phyloP scores from a whole-genome alignment of 495 filamentous ascomycete genomes.

The Haplographium delicatum region DNA sequence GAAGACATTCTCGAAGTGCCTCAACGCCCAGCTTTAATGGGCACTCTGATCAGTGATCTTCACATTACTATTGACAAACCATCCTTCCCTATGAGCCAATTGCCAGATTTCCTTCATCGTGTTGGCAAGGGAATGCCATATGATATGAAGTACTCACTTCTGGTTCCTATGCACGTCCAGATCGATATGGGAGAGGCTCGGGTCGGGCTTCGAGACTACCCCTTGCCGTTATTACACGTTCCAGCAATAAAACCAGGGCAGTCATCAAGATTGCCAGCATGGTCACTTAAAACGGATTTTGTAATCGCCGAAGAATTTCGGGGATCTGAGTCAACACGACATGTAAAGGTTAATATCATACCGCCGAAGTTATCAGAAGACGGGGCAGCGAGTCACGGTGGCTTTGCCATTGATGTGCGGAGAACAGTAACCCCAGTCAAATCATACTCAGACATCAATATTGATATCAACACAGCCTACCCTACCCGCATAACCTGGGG shows the following conservation, averaged over 20 bases:
- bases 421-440: slow-evolving; percentile 93
- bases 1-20: slow-evolving; percentile 86
- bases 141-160: slow-evolving; percentile 81
- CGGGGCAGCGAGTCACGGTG: slow-evolving; percentile 43
- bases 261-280: slow-evolving; percentile 70
- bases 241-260: slow-evolving; percentile 76
- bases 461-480: slow-evolving; percentile 88
- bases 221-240: slow-evolving; percentile 85
- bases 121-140: slow-evolving; percentile 95
- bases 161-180: slow-evolving; percentile 85
- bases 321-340: slow-evolving; percentile 67
- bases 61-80: slow-evolving; percentile 87
- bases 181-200: slow-evolving; percentile 88
- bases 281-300: slow-evolving; percentile 85
- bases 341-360: slow-evolving; percentile 79
- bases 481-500: slow-evolving; percentile 95
- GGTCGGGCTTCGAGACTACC: slow-evolving; percentile 84
- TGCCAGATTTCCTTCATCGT: slow-evolving; percentile 74
- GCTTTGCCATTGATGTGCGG: slow-evolving; percentile 79
- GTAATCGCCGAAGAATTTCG: slow-evolving; percentile 94
- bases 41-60: slow-evolving; percentile 74
- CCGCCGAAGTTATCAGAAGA: slow-evolving; percentile 50
- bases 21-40: slow-evolving; percentile 79
- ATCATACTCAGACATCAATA: slow-evolving; percentile 84
- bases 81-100: slow-evolving; percentile 75